Evolutionary conservation across 495 filamentous ascomycete species (phyloP).

Genomic region (Sordaria brevicollis): DNA sequence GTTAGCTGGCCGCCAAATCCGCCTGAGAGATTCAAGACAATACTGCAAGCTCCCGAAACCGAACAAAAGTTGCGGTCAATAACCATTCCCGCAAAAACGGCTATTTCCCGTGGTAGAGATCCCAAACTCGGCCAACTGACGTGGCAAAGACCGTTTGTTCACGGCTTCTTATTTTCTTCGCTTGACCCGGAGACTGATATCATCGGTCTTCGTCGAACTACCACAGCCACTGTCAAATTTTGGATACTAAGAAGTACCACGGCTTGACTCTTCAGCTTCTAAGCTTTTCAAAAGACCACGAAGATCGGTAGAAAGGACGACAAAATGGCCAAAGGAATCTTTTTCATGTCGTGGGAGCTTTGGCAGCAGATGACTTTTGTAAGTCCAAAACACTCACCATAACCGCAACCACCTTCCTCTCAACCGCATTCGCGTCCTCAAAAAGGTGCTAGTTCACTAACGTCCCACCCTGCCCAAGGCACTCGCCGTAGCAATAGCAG

Average conservation of each 20-base stretch:
- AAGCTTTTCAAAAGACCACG: background rate
- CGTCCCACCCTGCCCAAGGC: constrained; percentile 22
- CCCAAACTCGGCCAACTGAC: background rate
- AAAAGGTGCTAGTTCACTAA: constrained; percentile 12
- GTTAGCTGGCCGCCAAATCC: background rate
- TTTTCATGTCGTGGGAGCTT: constrained; percentile 69
- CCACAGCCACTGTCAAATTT: background rate
- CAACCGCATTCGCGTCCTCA: background rate
- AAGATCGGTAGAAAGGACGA: background rate
- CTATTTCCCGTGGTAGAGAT: background rate
- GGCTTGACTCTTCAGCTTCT: background rate
- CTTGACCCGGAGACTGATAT: background rate
- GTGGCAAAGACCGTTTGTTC: background rate
- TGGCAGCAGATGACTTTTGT: constrained; percentile 94
- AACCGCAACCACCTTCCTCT: background rate
- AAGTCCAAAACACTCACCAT: constrained; percentile 26
- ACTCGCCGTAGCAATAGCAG: constrained; percentile 36
- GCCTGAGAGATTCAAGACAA: background rate
- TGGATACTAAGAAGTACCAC: background rate
- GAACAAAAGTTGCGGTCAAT: background rate
- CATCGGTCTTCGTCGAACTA: background rate
- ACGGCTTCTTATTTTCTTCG: background rate
- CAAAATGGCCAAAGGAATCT: constrained; percentile 27
- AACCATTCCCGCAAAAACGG: background rate
- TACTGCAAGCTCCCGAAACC: background rate